phyloP scores from a whole-genome alignment of 345 rosid species.

The Eucalyptus sp. region DNA sequence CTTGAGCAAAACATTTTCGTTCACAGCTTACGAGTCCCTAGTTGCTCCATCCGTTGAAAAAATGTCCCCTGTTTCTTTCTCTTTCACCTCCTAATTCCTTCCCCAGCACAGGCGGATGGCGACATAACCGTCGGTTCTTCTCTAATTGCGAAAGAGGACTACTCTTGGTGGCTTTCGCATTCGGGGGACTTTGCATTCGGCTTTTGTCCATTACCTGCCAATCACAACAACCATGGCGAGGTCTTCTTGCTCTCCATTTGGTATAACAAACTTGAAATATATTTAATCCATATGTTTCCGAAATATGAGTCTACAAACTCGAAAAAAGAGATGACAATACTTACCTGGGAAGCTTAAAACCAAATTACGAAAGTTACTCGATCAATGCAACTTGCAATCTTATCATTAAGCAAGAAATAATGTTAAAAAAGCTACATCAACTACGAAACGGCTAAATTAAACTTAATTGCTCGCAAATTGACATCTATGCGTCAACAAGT shows the following conservation, averaged over 20 bases:
- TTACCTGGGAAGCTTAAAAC: neutral
- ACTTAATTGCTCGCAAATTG: neutral
- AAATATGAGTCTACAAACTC: neutral
- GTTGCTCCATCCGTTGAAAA: neutral
- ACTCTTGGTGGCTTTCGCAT: constrained; percentile 15
- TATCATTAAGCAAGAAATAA: neutral
- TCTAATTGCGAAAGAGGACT: neutral
- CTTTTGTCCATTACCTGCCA: neutral
- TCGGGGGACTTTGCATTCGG: neutral
- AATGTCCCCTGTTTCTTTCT: neutral
- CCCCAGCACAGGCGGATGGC: neutral
- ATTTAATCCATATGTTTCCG: neutral
- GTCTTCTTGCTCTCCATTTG: constrained; percentile 20
- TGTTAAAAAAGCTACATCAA: neutral
- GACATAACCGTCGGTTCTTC: neutral
- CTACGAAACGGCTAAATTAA: neutral
- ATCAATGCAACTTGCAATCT: neutral
- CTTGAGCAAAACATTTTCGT: neutral
- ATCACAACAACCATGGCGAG: neutral
- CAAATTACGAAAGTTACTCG: neutral
- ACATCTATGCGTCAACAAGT: neutral
- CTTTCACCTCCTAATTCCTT: neutral
- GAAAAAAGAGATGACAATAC: neutral
- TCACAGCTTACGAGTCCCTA: neutral
- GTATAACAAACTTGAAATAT: neutral